Percentiles rank a stretch among this genome's conserved stretches.
phyloP scores from a whole-genome alignment of 176 grass and related monocot species.

The Aegilops speltoides region DNA sequence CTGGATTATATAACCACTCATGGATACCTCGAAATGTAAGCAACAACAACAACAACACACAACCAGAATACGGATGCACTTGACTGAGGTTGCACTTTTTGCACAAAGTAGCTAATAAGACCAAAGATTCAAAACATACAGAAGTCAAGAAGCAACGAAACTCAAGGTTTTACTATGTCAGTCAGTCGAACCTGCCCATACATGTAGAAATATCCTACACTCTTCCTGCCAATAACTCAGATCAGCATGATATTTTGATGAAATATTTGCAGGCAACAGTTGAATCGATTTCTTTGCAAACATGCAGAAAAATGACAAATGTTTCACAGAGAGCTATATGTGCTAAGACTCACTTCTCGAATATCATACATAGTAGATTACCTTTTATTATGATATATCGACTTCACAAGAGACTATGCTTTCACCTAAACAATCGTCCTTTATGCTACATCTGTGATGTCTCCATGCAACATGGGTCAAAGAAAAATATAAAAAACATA shows the following conservation, averaged over 20 bases:
- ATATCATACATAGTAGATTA: neutral
- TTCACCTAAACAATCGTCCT: neutral
- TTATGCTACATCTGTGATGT: too few relatives aligned
- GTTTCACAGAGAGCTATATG: neutral
- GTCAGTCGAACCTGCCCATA: neutral
- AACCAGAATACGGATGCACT: neutral
- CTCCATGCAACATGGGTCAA: too few relatives aligned
- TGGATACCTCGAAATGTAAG: neutral
- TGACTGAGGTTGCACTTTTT: neutral
- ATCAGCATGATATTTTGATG: neutral
- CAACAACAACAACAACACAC: neutral
- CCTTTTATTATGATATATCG: neutral
- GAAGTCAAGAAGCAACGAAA: neutral
- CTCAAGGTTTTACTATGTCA: neutral
- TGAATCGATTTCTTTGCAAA: slow-evolving; percentile 1
- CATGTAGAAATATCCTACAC: neutral
- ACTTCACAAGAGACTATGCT: slow-evolving; percentile 4
- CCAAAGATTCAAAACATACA: neutral
- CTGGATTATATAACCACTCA: neutral
- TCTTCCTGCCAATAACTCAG: neutral
- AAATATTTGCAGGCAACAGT: neutral
- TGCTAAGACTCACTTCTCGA: neutral
- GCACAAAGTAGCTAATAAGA: neutral
- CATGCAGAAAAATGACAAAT: neutral
- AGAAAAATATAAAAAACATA: neutral